Evolutionary conservation across 805 yeast genomes (phyloP).

Genomic region (Sugiyamaella lignohabitans): DNA sequence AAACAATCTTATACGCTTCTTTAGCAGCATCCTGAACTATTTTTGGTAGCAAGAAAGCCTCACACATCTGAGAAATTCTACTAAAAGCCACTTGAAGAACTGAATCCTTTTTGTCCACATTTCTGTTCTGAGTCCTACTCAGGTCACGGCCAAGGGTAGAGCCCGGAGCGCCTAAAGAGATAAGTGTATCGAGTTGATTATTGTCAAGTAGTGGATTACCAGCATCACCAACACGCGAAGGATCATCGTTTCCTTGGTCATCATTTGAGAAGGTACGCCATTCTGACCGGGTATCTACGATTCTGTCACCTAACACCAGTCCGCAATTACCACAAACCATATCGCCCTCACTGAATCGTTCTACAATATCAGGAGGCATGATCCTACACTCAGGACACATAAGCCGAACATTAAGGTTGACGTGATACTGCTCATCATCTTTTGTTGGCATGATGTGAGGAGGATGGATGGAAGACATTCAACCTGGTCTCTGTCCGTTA

Average conservation of each 20-base stretch:
- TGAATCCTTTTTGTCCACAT: slow-evolving; percentile 80
- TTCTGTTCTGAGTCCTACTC: slow-evolving; percentile 81
- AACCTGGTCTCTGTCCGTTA: no score
- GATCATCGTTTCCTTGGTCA: slow-evolving; percentile 97
- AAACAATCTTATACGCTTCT: slow-evolving; percentile 86
- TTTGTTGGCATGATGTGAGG: background rate
- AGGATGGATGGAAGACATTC: background rate
- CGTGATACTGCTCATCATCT: slow-evolving; percentile 23
- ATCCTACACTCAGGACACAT: slow-evolving; percentile 96
- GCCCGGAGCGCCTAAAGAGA: slow-evolving; percentile 80
- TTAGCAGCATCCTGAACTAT: slow-evolving; percentile 97
- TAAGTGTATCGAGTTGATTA: slow-evolving; percentile 86
- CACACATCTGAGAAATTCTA: slow-evolving; percentile 91
- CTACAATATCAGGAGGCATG: slow-evolving; percentile 91
- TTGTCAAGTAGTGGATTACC: slow-evolving; percentile 87
- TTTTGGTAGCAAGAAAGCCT: slow-evolving; percentile 88
- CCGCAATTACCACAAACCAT: slow-evolving; percentile 99
- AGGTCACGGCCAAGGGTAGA: slow-evolving; percentile 82
- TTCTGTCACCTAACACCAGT: slow-evolving; percentile 79
- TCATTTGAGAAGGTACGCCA: slow-evolving; percentile 99
- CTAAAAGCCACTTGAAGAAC: slow-evolving; percentile 85
- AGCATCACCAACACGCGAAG: slow-evolving; percentile 98
- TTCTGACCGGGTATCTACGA: slow-evolving; percentile 93
- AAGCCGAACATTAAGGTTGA: slow-evolving; percentile 72
- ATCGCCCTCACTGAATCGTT: slow-evolving; percentile 94